Percentiles rank a stretch among this genome's conserved stretches.
Evolutionary conservation across 2,329 filamentous ascomycete species (phyloP).

Genomic region (Ceratocystis smalleyi): DNA sequence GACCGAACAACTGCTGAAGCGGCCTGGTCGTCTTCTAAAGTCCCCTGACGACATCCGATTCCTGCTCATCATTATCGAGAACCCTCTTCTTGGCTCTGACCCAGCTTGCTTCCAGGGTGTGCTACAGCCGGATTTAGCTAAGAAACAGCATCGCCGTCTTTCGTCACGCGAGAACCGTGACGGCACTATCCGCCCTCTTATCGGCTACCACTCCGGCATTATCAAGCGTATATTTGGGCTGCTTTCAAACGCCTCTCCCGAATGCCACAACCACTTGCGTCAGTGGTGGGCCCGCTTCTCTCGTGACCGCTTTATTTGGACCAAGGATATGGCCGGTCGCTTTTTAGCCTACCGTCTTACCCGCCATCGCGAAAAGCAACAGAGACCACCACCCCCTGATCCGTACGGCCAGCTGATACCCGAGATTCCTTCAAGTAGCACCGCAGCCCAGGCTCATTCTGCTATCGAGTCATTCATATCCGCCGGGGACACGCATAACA

Average conservation of each 20-base stretch:
- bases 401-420: conserved; percentile 55
- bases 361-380: conserved; percentile 53
- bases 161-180: conserved; percentile 4
- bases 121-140: conserved; percentile 21
- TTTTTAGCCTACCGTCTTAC: conserved; percentile 71
- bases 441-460: background rate
- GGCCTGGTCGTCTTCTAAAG: conserved; percentile 54
- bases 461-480: conserved; percentile 8
- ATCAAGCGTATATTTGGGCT: conserved; percentile 74
- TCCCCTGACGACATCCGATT: conserved; percentile 60
- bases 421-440: conserved; percentile 36
- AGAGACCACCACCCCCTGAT: conserved; percentile 42
- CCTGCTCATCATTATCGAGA: conserved; percentile 60
- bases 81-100: conserved; percentile 52
- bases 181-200: conserved; percentile 12
- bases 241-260: conserved; percentile 56
- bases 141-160: conserved; percentile 6
- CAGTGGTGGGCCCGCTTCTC: conserved; percentile 64
- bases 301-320: conserved; percentile 48
- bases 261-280: conserved; percentile 62
- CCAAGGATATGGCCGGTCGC: conserved; percentile 61
- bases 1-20: conserved; percentile 63
- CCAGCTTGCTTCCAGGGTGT: conserved; percentile 29
- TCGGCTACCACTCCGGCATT: conserved; percentile 61
- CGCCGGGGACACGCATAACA: background rate